Percentiles rank a stretch among this genome's conserved stretches.
Conservation (phyloP, 805 yeast species). For the Cyberlindnera euphorbiiphila region DNA sequence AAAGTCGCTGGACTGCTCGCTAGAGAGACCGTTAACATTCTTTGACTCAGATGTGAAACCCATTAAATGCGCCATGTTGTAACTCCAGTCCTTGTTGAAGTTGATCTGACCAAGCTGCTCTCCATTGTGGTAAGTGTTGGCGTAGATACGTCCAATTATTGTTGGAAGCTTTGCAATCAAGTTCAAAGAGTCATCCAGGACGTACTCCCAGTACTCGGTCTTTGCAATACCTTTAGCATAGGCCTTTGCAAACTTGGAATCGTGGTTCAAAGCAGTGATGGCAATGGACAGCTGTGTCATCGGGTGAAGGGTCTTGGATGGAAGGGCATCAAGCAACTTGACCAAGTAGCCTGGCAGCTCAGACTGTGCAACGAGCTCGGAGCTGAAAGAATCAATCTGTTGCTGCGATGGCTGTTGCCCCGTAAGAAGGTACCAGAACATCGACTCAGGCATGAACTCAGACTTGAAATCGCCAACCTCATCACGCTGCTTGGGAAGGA, state of each 20-base stretch:
- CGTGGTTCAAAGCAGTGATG: conserved; percentile 66
- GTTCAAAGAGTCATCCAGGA: conserved; percentile 66
- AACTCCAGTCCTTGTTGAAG: conserved; percentile 61
- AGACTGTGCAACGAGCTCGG: conserved; percentile 61
- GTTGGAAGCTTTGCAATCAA: conserved; percentile 72
- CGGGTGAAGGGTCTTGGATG: conserved; percentile 63
- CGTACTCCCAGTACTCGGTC: conserved; percentile 70
- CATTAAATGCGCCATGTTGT: conserved; percentile 61
- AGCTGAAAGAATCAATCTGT: conserved; percentile 53
- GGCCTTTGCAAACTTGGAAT: conserved; percentile 66
- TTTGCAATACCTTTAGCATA: conserved; percentile 69
- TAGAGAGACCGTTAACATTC: conserved; percentile 28
- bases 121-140: conserved; percentile 55
- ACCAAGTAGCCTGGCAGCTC: conserved; percentile 61
- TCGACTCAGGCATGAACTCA: conserved; percentile 71
- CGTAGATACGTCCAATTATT: conserved; percentile 71
- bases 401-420: conserved; percentile 64
- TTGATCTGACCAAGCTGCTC: conserved; percentile 49
- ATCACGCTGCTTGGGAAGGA: conserved; percentile 50
- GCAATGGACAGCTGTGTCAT: conserved; percentile 83
- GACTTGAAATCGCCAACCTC: conserved; percentile 33
- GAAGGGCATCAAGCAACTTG: conserved; percentile 58
- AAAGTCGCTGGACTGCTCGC: conserved; percentile 49
- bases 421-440: conserved; percentile 75
- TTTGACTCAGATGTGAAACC: conserved; percentile 47